These are phyloP conservation scores for Nakaseomyces uthaithaninus DNA, from an alignment of 1,139 yeast species.

Conservation along the genomic window DNA sequence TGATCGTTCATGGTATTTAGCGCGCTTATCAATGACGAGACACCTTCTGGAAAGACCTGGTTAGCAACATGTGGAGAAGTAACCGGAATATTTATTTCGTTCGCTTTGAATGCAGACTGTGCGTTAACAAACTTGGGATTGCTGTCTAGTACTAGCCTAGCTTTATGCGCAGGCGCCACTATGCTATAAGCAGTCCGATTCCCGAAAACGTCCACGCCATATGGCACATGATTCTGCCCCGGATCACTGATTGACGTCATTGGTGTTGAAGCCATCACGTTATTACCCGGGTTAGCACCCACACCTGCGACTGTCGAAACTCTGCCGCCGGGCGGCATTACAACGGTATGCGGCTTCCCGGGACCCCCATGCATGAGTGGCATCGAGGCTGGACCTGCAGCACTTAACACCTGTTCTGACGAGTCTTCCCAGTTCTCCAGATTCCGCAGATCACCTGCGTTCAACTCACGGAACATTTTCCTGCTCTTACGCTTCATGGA, in stretches of 20 bases:
- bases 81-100: neutral
- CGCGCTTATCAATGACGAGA: constrained; percentile 7
- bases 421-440: constrained; percentile 3
- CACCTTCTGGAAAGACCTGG: constrained; percentile 7
- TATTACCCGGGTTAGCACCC: too few relatives aligned
- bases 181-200: neutral
- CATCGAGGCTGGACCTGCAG: too few relatives aligned
- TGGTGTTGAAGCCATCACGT: neutral
- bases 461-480: constrained; percentile 1
- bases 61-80: constrained; percentile 3
- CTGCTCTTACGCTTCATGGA: constrained; percentile 12
- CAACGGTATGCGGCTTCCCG: neutral
- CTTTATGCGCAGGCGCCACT: neutral
- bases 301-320: too few relatives aligned
- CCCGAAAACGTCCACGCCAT: neutral
- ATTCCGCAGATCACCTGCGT: neutral
- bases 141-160: constrained; percentile 1
- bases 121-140: constrained; percentile 4
- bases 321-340: too few relatives aligned
- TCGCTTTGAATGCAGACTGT: constrained; percentile 5
- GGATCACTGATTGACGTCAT: constrained; percentile 1
- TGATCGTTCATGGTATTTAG: constrained; percentile 7
- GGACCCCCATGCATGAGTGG: neutral
- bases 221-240: neutral
- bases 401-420: neutral